phyloP scores from a whole-genome alignment of 2,329 filamentous ascomycete genomes.

The Diaporthe capsici region DNA sequence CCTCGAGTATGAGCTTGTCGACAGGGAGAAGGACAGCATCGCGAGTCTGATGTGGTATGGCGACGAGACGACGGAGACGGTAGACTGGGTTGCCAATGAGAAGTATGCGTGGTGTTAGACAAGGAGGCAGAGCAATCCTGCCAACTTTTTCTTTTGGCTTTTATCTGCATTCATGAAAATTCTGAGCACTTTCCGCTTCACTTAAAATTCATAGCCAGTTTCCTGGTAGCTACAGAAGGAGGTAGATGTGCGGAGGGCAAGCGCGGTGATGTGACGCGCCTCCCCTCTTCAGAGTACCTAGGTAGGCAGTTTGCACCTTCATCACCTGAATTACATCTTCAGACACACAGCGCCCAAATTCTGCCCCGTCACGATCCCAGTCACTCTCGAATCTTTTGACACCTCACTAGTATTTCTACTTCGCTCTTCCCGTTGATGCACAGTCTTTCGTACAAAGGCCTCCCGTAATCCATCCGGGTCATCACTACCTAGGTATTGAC shows the following conservation, averaged over 20 bases:
- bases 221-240: neutral
- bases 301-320: neutral
- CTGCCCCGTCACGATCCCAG: neutral
- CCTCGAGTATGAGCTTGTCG: constrained; percentile 64
- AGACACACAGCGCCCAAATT: neutral
- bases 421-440: neutral
- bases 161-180: too few species aligned
- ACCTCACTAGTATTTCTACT: neutral
- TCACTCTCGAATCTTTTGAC: neutral
- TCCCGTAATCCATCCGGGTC: neutral
- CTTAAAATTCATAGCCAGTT: neutral
- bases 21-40: constrained; percentile 77
- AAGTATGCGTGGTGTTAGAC: constrained; percentile 82
- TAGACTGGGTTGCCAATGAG: constrained; percentile 83
- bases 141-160: neutral
- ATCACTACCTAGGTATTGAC: neutral
- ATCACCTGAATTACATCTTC: neutral
- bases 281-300: constrained; percentile 1
- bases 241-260: neutral
- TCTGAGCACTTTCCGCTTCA: neutral
- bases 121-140: neutral
- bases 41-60: constrained; percentile 81
- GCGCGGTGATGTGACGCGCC: neutral
- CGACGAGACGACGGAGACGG: constrained; percentile 60
- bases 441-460: neutral